Percentiles rank a stretch among this genome's conserved stretches.
phyloP scores from a whole-genome alignment of 164 flowering plant genomes.

The Liriodendron chinense region DNA sequence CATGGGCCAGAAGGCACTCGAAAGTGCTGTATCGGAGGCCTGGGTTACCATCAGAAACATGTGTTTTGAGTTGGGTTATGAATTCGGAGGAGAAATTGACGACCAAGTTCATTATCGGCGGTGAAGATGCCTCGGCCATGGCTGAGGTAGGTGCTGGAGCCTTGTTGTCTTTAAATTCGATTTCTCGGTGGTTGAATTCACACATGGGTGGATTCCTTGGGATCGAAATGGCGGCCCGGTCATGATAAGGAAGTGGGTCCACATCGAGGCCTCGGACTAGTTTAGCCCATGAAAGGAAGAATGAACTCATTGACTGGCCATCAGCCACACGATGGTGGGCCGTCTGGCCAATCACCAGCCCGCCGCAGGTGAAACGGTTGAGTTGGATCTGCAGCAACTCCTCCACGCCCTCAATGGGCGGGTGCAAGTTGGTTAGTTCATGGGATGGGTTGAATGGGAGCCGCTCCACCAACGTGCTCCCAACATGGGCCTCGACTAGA shows the following conservation, averaged over 20 bases:
- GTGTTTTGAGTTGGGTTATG: slow-evolving; percentile 22
- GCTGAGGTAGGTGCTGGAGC: background rate
- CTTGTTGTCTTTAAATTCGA: slow-evolving; percentile 6
- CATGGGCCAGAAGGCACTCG: slow-evolving; percentile 28
- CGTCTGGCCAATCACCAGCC: slow-evolving; percentile 2
- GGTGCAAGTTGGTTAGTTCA: slow-evolving; percentile 9
- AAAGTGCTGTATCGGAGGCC: slow-evolving; percentile 21
- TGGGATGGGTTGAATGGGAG: slow-evolving; percentile 11
- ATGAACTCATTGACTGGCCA: slow-evolving; percentile 6
- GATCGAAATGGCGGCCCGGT: slow-evolving; percentile 1
- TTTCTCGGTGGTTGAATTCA: slow-evolving; percentile 10
- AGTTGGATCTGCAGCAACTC: slow-evolving; percentile 17
- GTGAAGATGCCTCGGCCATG: background rate
- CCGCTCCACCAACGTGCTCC: background rate
- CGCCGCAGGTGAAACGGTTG: slow-evolving; percentile 9
- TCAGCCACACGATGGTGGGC: slow-evolving; percentile 7
- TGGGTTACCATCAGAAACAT: slow-evolving; percentile 5
- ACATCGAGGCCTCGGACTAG: slow-evolving; percentile 4
- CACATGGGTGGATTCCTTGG: slow-evolving; percentile 9
- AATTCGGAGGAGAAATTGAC: slow-evolving; percentile 23
- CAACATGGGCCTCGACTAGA: slow-evolving; percentile 10
- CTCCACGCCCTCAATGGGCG: slow-evolving; percentile 7
- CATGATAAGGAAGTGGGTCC: slow-evolving; percentile 9
- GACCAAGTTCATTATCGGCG: slow-evolving; percentile 3
- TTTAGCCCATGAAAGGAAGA: slow-evolving; percentile 10